Evolutionary conservation across 345 rosid species (phyloP).

Genomic region (Schrenkiella parvula): DNA sequence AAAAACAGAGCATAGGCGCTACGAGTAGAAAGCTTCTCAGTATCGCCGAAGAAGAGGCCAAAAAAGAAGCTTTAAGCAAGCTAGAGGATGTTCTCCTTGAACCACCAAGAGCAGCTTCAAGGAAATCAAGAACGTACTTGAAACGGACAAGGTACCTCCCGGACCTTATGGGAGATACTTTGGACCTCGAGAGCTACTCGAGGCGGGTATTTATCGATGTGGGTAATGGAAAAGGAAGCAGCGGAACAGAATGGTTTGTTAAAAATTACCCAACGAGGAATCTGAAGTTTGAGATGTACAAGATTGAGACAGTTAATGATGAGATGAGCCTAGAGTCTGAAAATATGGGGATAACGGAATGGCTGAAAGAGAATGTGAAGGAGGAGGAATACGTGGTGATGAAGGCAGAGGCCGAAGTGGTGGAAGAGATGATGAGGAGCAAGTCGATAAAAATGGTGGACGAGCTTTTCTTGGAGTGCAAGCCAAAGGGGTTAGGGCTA

Average conservation of each 20-base stretch:
- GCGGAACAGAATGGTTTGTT: conserved; percentile 59
- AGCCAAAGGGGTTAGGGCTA: conserved; percentile 43
- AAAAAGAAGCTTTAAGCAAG: conserved; percentile 49
- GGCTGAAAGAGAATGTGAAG: conserved; percentile 63
- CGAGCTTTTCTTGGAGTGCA: conserved; percentile 86
- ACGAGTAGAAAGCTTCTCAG: conserved; percentile 39
- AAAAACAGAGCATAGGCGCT: not conserved
- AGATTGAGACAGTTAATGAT: conserved; percentile 45
- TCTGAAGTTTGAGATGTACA: conserved; percentile 62
- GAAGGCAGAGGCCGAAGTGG: conserved; percentile 77
- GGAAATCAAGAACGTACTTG: conserved; percentile 50
- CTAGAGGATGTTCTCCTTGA: conserved; percentile 78
- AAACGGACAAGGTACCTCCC: conserved; percentile 60
- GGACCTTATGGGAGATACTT: conserved; percentile 52
- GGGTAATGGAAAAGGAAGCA: conserved; percentile 44
- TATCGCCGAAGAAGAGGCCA: conserved; percentile 35
- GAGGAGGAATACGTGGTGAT: conserved; percentile 72
- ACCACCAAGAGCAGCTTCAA: conserved; percentile 67
- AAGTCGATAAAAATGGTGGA: conserved; percentile 57
- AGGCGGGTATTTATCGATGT: conserved; percentile 67
- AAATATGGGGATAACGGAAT: conserved; percentile 50
- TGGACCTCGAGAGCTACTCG: conserved; percentile 56
- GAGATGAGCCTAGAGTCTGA: conserved; percentile 15
- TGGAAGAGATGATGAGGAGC: conserved; percentile 67
- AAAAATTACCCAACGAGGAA: conserved; percentile 67